Conservation (phyloP, 2,329 filamentous ascomycete species). For the Arthrobotrys entomopaga region DNA sequence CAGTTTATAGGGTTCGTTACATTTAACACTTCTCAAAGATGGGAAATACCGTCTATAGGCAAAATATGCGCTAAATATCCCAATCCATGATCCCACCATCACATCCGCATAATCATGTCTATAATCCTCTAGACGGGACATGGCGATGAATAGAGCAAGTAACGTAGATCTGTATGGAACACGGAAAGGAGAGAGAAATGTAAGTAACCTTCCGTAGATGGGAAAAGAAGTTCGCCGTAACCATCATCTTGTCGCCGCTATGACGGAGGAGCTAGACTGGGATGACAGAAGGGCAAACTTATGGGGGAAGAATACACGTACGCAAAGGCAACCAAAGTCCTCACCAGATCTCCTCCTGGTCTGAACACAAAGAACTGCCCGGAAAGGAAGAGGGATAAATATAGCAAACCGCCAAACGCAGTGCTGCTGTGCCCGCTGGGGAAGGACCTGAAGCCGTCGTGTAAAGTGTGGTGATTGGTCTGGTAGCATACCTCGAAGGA, state of each 20-base stretch:
- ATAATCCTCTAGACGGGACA: conserved; percentile 76
- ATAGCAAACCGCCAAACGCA: conserved; percentile 81
- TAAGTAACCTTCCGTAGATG: conserved; percentile 1
- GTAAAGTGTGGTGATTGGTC: conserved; percentile 73
- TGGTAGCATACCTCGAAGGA: conserved; percentile 78
- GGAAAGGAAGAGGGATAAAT: conserved; percentile 67
- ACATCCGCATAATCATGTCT: conserved; percentile 78
- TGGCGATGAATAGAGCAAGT: conserved; percentile 74
- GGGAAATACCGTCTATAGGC: conserved; percentile 67
- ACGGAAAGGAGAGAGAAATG: neutral
- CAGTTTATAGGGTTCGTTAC: conserved; percentile 48
- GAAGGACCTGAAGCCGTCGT: conserved; percentile 86
- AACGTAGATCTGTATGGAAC: conserved; percentile 60
- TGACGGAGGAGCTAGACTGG: neutral
- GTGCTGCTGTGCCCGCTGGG: conserved; percentile 83
- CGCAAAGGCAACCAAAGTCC: conserved; percentile 33
- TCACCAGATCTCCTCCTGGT: conserved; percentile 29
- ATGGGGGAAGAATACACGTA: conserved; percentile 13
- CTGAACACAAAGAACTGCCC: conserved; percentile 48
- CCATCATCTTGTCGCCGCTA: too few relatives aligned
- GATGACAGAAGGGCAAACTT: too few relatives aligned
- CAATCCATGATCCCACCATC: conserved; percentile 70
- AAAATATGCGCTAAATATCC: conserved; percentile 71
- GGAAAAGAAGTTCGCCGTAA: neutral
- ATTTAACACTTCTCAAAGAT: conserved; percentile 23